Evolutionary conservation across 2,329 filamentous ascomycete species (phyloP).

Genomic region (Ceratocystis smalleyi): DNA sequence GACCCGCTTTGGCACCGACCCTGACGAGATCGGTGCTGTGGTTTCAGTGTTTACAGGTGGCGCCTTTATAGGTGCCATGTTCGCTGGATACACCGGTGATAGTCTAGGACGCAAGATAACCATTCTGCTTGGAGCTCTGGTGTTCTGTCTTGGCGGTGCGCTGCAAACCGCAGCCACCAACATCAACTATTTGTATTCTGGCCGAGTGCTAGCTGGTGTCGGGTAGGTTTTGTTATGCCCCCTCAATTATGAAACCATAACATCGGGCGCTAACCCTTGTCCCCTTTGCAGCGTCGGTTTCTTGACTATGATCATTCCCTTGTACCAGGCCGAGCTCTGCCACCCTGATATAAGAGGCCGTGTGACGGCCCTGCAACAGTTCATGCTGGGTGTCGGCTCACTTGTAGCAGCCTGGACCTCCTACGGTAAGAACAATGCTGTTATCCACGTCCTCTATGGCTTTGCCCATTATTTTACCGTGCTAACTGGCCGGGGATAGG

Average conservation of each 20-base stretch:
- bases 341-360: conserved; percentile 64
- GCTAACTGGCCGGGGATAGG: conserved; percentile 17
- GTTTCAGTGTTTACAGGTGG: conserved; percentile 65
- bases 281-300: conserved; percentile 29
- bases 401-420: conserved; percentile 59
- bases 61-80: conserved; percentile 54
- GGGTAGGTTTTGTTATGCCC: conserved; percentile 24
- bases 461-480: not conserved
- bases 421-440: conserved; percentile 36
- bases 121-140: conserved; percentile 52
- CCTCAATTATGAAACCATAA: too few species aligned
- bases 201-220: conserved; percentile 52
- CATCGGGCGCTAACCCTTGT: not conserved
- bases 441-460: not conserved
- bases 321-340: conserved; percentile 67
- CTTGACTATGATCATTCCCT: conserved; percentile 30
- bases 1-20: conserved; percentile 14
- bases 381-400: conserved; percentile 65
- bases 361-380: conserved; percentile 62
- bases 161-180: conserved; percentile 54
- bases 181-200: conserved; percentile 49
- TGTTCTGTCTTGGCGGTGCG: conserved; percentile 57
- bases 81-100: conserved; percentile 50
- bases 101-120: conserved; percentile 53
- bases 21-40: conserved; percentile 43